phyloP scores from a whole-genome alignment of 768 basidiomycete genomes.

The Pleurotus sapidus region DNA sequence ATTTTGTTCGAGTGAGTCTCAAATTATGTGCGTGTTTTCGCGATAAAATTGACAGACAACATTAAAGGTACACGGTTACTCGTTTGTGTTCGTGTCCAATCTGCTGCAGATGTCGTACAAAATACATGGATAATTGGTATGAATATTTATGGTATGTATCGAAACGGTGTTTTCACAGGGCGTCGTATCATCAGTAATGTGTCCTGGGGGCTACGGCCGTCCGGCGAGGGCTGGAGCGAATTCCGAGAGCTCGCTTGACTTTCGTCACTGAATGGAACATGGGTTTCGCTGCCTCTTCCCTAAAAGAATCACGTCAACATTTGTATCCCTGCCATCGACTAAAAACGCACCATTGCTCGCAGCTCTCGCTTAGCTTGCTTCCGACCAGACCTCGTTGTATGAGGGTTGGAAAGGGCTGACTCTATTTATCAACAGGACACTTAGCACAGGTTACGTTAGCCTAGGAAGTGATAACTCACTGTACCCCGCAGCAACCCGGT shows the following conservation, averaged over 20 bases:
- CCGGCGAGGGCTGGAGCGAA: constrained; percentile 40
- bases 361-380: constrained; percentile 45
- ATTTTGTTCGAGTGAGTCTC: too few species aligned
- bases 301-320: constrained; percentile 14
- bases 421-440: constrained; percentile 21
- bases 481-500: constrained; percentile 46
- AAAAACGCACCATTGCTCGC: constrained; percentile 34
- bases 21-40: too few species aligned
- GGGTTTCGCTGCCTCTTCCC: constrained; percentile 41
- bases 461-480: constrained; percentile 29
- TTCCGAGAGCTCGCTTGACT: constrained; percentile 50
- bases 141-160: too few species aligned
- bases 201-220: background rate
- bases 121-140: too few species aligned
- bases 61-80: too few species aligned
- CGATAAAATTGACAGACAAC: too few species aligned
- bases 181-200: too few species aligned
- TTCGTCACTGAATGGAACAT: constrained; percentile 51
- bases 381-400: constrained; percentile 42
- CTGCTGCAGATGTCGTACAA: too few species aligned
- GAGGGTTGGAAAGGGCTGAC: constrained; percentile 49
- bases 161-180: too few species aligned
- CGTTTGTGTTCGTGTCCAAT: too few species aligned
- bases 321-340: background rate
- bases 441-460: background rate